Evolutionary conservation across 805 yeast genomes (phyloP).

Genomic region (Grigorovia yakushimaensis): DNA sequence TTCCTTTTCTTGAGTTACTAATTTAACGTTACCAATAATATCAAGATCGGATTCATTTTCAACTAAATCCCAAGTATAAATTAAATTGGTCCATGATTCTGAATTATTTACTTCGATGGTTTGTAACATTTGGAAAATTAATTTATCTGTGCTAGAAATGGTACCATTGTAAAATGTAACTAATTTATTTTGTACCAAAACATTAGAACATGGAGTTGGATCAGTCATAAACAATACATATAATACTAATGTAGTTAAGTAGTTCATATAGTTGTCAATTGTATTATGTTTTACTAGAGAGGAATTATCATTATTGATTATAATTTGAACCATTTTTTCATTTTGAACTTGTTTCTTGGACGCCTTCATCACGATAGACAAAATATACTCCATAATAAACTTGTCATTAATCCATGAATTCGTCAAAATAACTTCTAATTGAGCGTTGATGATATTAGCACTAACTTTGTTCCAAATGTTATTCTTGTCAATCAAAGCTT

Average conservation of each 20-base stretch:
- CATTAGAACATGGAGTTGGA: conserved; percentile 36
- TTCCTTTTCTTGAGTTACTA: conserved; percentile 38
- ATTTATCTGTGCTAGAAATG: conserved; percentile 45
- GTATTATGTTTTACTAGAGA: conserved; percentile 25
- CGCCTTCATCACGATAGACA: conserved; percentile 32
- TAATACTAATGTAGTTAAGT: conserved; percentile 38
- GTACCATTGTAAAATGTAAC: conserved; percentile 57
- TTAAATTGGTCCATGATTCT: conserved; percentile 55
- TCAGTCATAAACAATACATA: conserved; percentile 42
- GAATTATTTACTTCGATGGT: conserved; percentile 45
- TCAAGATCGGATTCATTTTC: conserved; percentile 34
- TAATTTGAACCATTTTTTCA: conserved; percentile 51
- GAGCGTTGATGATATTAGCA: conserved; percentile 43
- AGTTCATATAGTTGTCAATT: conserved; percentile 22
- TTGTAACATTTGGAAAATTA: conserved; percentile 48
- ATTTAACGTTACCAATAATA: conserved; percentile 37
- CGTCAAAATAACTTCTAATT: conserved; percentile 50
- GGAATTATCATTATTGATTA: conserved; percentile 43
- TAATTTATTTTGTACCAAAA: conserved; percentile 39
- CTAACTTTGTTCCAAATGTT: conserved; percentile 37
- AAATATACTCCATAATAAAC: conserved; percentile 37
- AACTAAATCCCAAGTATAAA: conserved; percentile 57
- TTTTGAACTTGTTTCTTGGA: conserved; percentile 31
- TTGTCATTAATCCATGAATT: conserved; percentile 37
- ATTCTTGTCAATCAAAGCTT: conserved; percentile 21